Evolutionary conservation across 768 basidiomycete species (phyloP).

Genomic region (Tricholoma matsutake): DNA sequence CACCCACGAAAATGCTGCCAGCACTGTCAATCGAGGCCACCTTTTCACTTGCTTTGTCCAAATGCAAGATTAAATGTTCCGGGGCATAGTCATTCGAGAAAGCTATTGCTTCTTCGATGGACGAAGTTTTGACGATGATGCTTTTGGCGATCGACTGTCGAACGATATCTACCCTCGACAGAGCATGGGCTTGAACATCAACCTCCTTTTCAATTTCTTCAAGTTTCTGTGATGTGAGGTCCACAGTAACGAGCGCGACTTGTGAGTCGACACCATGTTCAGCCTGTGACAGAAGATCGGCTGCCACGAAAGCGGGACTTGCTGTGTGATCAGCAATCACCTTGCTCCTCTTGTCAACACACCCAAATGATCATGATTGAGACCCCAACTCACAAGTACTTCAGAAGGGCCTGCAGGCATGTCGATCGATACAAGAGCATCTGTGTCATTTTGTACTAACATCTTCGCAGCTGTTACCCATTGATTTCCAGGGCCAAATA

Average conservation of each 20-base stretch:
- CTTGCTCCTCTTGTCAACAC: conserved; percentile 36
- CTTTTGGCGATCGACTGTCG: conserved; percentile 87
- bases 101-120: conserved; percentile 70
- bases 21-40: conserved; percentile 82
- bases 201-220: conserved; percentile 80
- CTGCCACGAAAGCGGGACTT: conserved; percentile 89
- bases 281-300: conserved; percentile 95
- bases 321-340: conserved; percentile 91
- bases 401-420: conserved; percentile 99
- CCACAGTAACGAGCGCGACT: conserved; percentile 86
- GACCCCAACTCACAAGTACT: conserved; percentile 70
- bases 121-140: conserved; percentile 73
- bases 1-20: conserved; percentile 94
- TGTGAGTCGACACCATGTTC: conserved; percentile 99
- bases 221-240: conserved; percentile 59
- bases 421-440: conserved; percentile 94
- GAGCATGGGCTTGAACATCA: conserved; percentile 80
- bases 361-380: background rate
- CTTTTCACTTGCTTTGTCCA: conserved; percentile 63
- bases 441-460: conserved; percentile 98
- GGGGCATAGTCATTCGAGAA: conserved; percentile 99
- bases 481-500: conserved; percentile 98
- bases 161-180: conserved; percentile 88
- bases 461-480: conserved; percentile 99
- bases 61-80: conserved; percentile 93